phyloP scores from a whole-genome alignment of 192 early-diverging fungal species.

The Entophlyctis luteolus region DNA sequence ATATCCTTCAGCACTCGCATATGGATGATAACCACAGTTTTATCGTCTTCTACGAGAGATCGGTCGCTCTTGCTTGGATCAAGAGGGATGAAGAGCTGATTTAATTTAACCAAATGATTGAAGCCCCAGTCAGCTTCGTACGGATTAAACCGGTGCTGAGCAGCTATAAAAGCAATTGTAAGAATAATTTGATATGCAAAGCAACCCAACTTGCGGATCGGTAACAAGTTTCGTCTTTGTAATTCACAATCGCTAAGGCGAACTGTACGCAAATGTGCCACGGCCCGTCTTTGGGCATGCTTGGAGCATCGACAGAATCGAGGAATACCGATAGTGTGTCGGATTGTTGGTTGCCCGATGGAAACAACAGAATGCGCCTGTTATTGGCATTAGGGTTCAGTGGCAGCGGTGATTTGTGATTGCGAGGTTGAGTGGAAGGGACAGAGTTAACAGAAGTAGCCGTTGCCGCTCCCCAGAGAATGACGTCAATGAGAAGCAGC shows the following conservation, averaged over 20 bases:
- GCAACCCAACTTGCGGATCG: conserved; percentile 47
- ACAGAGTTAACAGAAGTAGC: background rate
- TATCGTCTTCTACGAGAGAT: conserved; percentile 67
- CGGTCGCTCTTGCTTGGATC: conserved; percentile 35
- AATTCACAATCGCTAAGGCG: conserved; percentile 71
- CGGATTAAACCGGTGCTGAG: conserved; percentile 79
- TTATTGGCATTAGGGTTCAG: background rate
- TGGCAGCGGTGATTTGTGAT: background rate
- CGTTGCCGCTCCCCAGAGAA: background rate
- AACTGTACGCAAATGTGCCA: conserved; percentile 89
- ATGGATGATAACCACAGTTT: conserved; percentile 64
- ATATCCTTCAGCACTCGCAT: conserved; percentile 80
- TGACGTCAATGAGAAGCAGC: background rate
- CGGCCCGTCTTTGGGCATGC: conserved; percentile 37
- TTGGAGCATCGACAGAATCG: conserved; percentile 74
- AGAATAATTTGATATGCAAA: background rate
- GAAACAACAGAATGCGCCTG: conserved; percentile 88
- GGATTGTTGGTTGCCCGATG: conserved; percentile 71
- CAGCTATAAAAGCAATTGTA: conserved; percentile 31
- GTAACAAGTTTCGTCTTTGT: conserved; percentile 59
- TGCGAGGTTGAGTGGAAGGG: background rate
- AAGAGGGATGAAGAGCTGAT: conserved; percentile 38
- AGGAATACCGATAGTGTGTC: conserved; percentile 83
- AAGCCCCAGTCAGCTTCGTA: conserved; percentile 96
- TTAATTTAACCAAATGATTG: conserved; percentile 68